Percentiles rank a stretch among this genome's conserved stretches.
phyloP scores from a whole-genome alignment of 306 rosid species.

The Malus fusca region DNA sequence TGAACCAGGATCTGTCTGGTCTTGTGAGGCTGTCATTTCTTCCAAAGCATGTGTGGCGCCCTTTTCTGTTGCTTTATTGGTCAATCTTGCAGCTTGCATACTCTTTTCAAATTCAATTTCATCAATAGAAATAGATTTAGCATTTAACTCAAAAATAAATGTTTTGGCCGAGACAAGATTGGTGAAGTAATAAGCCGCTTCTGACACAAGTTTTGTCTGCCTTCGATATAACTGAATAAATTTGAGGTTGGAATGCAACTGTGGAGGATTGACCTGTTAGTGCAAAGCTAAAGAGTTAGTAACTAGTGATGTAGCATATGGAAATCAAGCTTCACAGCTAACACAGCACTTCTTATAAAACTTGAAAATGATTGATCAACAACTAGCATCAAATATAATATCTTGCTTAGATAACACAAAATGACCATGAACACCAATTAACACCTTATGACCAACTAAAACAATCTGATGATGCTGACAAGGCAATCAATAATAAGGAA shows the following conservation, averaged over 20 bases:
- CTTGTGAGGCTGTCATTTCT: conserved; percentile 15
- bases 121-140: conserved; percentile 43
- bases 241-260: conserved; percentile 63
- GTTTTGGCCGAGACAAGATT: conserved; percentile 52
- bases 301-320: background rate
- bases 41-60: conserved; percentile 17
- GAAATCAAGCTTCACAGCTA: background rate
- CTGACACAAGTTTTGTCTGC: conserved; percentile 60
- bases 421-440: background rate
- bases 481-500: background rate
- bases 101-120: conserved; percentile 48
- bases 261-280: conserved; percentile 64
- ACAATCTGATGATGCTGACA: background rate
- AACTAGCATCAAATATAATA: background rate
- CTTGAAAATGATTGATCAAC: background rate
- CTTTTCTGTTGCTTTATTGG: conserved; percentile 11
- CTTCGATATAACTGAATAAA: conserved; percentile 53
- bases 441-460: background rate
- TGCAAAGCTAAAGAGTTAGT: conserved; percentile 9
- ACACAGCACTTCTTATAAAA: background rate
- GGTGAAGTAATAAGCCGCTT: conserved; percentile 44
- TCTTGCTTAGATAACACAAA: background rate
- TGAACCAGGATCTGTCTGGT: conserved; percentile 10
- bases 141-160: conserved; percentile 52
- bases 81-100: conserved; percentile 48